A percentile compares a stretch with the other conserved stretches of the same genome.
These are phyloP conservation scores for Blastobotrys robertii DNA, from an alignment of 805 yeast species.

Conservation along the genomic window DNA sequence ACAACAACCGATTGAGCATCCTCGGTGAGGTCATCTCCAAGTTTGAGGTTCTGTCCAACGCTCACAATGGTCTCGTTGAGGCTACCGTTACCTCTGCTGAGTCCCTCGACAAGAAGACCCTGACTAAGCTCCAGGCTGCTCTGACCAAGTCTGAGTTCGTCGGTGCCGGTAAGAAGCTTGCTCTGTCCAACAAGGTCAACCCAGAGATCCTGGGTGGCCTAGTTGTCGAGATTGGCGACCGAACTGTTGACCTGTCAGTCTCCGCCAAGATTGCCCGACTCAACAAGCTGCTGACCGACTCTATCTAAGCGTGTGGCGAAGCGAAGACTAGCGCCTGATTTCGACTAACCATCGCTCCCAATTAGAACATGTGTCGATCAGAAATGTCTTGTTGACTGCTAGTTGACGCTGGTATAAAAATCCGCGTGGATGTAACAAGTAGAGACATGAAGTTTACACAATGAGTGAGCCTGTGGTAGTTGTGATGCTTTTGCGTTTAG, in stretches of 20 bases:
- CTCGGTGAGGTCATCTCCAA: constrained; percentile 56
- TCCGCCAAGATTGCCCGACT: constrained; percentile 76
- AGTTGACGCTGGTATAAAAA: too few species aligned
- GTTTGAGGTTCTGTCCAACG: constrained; percentile 72
- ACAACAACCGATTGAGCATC: constrained; percentile 82
- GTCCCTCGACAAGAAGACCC: constrained; percentile 71
- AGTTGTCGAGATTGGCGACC: constrained; percentile 92
- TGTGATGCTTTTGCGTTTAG: too few species aligned
- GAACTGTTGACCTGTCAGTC: constrained; percentile 88
- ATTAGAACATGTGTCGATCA: too few species aligned
- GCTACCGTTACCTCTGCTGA: constrained; percentile 83
- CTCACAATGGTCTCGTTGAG: constrained; percentile 84
- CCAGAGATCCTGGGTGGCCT: constrained; percentile 94
- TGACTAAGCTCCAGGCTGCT: constrained; percentile 70
- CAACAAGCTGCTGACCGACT: constrained; percentile 79
- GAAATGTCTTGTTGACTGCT: too few species aligned
- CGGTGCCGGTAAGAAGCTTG: constrained; percentile 77
- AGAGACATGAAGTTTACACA: too few species aligned
- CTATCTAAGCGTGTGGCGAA: constrained; percentile 43
- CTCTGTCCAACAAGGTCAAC: constrained; percentile 71
- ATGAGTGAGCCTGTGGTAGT: too few species aligned
- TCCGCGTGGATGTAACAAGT: too few species aligned
- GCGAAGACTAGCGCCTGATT: too few species aligned
- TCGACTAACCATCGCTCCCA: too few species aligned
- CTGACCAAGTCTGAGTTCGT: constrained; percentile 70